Conservation (phyloP, 495 filamentous ascomycete species). For the Glutinoglossum americanum region DNA sequence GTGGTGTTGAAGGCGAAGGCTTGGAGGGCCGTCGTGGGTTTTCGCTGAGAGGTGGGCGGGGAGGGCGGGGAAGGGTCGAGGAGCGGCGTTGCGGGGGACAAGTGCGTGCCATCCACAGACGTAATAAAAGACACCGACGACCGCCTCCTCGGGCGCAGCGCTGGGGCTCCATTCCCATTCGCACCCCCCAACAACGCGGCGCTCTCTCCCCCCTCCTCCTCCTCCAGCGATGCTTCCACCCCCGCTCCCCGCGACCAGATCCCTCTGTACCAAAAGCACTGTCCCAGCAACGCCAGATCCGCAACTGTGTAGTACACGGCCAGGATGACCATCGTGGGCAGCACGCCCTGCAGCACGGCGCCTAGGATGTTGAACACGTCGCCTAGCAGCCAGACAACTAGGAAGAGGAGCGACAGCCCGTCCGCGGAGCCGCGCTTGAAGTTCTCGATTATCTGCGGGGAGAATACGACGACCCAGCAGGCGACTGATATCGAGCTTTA, state of each 20-base stretch:
- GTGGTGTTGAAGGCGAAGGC: constrained; percentile 45
- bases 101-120: constrained; percentile 34
- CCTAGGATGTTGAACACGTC: constrained; percentile 96
- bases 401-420: constrained; percentile 72
- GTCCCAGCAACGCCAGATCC: constrained; percentile 65
- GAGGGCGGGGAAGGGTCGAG: constrained; percentile 17
- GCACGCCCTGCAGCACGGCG: constrained; percentile 73
- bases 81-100: constrained; percentile 64
- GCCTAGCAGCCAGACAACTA: constrained; percentile 74
- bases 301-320: constrained; percentile 91
- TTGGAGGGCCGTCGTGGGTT: constrained; percentile 28
- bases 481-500: constrained; percentile 82
- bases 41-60: constrained; percentile 11
- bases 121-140: constrained; percentile 18
- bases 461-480: constrained; percentile 95
- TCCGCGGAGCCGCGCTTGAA: constrained; percentile 73
- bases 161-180: constrained; percentile 5
- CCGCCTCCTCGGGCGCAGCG: constrained; percentile 10
- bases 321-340: constrained; percentile 90
- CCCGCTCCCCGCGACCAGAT: constrained; percentile 34
- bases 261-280: constrained; percentile 88
- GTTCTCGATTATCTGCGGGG: constrained; percentile 90
- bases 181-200: background rate
- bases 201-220: background rate
- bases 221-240: background rate